These are phyloP conservation scores for Papiliotrema fonsecae DNA, from an alignment of 1,284 basidiomycete species.

Conservation along the genomic window DNA sequence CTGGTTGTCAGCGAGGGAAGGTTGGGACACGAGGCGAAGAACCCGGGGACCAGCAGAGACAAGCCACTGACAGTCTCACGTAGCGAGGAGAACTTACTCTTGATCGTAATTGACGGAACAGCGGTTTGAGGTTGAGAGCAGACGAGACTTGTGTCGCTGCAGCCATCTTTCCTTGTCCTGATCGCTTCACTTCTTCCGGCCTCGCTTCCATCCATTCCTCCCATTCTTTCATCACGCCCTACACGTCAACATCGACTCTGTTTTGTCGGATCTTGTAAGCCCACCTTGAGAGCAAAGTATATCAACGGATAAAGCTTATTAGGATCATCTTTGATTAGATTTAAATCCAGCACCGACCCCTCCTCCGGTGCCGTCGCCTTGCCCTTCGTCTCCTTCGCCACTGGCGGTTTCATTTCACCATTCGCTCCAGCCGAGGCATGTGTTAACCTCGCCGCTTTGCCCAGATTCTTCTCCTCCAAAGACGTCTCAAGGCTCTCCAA, in stretches of 20 bases:
- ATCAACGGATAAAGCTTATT: conserved; percentile 96
- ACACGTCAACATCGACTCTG: not conserved
- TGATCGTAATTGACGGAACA: conserved; percentile 84
- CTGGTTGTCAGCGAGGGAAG: conserved; percentile 47
- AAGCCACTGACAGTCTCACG: too few relatives aligned
- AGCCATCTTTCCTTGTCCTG: conserved; percentile 86
- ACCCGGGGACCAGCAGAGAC: too few relatives aligned
- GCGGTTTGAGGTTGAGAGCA: conserved; percentile 91
- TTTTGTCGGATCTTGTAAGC: conserved; percentile 1
- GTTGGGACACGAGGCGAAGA: too few relatives aligned
- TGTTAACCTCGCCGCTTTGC: conserved; percentile 44
- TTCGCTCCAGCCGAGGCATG: conserved; percentile 16
- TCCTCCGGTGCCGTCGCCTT: conserved; percentile 12
- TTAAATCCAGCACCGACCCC: conserved; percentile 65
- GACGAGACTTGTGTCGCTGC: conserved; percentile 94
- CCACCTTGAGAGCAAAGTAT: conserved; percentile 84
- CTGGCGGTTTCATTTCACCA: conserved; percentile 7
- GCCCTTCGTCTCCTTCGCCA: conserved; percentile 24
- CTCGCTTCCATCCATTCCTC: conserved; percentile 86
- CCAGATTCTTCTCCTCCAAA: conserved; percentile 59
- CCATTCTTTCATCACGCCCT: conserved; percentile 87
- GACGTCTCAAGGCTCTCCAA: conserved; percentile 80
- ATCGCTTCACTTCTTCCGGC: conserved; percentile 70
- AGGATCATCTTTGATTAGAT: conserved; percentile 82
- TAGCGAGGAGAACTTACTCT: conserved; percentile 57